Conservation (phyloP, 164 flowering plant species). For the Macadamia integrifolia region DNA sequence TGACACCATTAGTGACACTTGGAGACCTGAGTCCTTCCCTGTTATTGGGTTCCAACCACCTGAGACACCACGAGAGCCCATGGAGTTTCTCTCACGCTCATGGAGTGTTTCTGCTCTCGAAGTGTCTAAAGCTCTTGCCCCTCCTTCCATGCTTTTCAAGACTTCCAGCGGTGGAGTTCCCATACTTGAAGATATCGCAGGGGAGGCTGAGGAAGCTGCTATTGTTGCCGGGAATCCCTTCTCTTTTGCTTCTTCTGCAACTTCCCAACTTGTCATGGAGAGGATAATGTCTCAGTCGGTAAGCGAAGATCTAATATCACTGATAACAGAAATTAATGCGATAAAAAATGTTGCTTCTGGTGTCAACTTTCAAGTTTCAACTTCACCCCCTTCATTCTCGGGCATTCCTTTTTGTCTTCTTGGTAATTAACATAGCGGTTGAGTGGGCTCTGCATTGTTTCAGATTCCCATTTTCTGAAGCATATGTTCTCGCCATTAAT, state of each 20-base stretch:
- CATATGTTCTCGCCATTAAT: too few relatives aligned
- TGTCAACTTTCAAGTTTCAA: too few relatives aligned
- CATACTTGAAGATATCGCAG: constrained; percentile 47
- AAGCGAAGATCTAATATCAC: too few relatives aligned
- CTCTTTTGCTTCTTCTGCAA: constrained; percentile 65
- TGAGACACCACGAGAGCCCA: constrained; percentile 81
- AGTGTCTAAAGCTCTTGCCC: constrained; percentile 67
- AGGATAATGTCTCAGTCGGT: constrained; percentile 88
- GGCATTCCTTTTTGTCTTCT: too few relatives aligned
- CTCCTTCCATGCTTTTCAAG: constrained; percentile 21
- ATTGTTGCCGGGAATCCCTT: constrained; percentile 71
- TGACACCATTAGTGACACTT: constrained; percentile 6
- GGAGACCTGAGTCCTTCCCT: constrained; percentile 17
- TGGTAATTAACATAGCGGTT: too few relatives aligned
- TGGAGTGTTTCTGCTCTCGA: constrained; percentile 89
- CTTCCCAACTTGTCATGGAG: constrained; percentile 79
- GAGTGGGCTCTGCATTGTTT: too few relatives aligned
- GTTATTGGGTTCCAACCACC: constrained; percentile 53
- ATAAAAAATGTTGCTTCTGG: too few relatives aligned
- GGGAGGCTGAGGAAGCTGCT: constrained; percentile 42
- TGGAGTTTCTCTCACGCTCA: constrained; percentile 95
- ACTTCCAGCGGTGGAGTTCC: constrained; percentile 13
- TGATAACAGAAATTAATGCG: too few relatives aligned
- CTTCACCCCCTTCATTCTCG: too few relatives aligned
- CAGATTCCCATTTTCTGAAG: too few relatives aligned